Conservation (phyloP, 1,284 basidiomycete genomes). For the Cystobasidiaceae sp. region DNA sequence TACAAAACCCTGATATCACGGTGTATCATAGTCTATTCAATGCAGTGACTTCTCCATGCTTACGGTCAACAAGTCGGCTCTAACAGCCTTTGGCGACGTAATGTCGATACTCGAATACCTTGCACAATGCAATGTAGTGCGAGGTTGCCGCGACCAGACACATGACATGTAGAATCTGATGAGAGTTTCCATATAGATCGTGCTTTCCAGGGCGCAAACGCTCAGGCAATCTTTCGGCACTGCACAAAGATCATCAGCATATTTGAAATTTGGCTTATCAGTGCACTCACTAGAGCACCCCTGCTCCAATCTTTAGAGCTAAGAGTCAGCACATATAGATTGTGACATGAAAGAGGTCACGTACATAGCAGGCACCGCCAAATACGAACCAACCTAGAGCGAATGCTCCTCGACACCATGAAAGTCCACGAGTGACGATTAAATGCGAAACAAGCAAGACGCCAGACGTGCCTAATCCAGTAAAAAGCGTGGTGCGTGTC, state of each 20-base stretch:
- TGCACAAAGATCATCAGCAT: background rate
- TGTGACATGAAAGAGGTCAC: background rate
- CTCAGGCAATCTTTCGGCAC: conserved; percentile 40
- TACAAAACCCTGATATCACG: background rate
- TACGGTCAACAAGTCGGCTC: too few species aligned
- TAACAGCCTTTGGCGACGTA: too few species aligned
- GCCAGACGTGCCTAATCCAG: conserved; percentile 30
- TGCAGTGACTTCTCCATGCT: too few species aligned
- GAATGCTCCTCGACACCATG: conserved; percentile 22
- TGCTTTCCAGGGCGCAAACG: conserved; percentile 36
- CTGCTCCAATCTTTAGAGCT: conserved; percentile 32
- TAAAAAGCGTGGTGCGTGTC: conserved; percentile 34
- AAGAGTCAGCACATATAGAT: background rate
- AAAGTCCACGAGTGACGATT: too few species aligned
- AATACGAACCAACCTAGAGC: conserved; percentile 35
- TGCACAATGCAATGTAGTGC: conserved; percentile 22
- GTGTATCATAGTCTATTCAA: background rate
- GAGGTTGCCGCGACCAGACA: conserved; percentile 17
- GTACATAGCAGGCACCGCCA: conserved; percentile 18
- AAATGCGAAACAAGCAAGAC: conserved; percentile 11
- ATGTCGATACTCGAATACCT: conserved; percentile 11
- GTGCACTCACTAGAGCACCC: conserved; percentile 32
- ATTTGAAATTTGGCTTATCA: background rate
- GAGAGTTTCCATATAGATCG: conserved; percentile 36
- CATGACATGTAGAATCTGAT: conserved; percentile 41